Evolutionary conservation across 208 protist genomes (phyloP), one percentile per base, ranked within the genome.

Genomic region (Crithidia fasciculata): DNA sequence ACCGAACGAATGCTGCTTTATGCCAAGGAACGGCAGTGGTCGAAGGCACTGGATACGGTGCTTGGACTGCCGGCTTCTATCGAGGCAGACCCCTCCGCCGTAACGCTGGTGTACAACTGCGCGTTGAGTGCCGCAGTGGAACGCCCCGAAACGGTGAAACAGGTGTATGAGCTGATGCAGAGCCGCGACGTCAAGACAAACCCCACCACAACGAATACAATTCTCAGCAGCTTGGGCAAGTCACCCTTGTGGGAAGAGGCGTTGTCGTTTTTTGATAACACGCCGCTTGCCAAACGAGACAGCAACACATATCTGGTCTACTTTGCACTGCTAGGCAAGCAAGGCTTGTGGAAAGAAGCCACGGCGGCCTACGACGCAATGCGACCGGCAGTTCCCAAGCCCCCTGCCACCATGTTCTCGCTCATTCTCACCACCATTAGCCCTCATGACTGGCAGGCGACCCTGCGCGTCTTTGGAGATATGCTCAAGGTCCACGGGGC

Each of bases 21-120:
- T 54, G 90, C 89, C 5, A 95, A 94, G 72, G 88, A 95, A 59
- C 80, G 76, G 45, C 68, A 97, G 66, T 97, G 93, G 90, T 64
- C 50, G 5, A 85, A 83, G 69, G 90, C 93, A 52, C 67, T 95
- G 9, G 58, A 78, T 13, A 69, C 84, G 8, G 69, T 97, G 0
- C 47, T 78, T 10, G 37, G 60, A 36, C 69, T 93, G 12, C 63
- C 66, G 28, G 52, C 37, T 8, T n/a, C 68, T 9, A 63, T 57
- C 28, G 37, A 65, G 45, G 76, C 81, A 19, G 84, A 92, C 45
- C 58, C 78, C 4, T 84, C 86, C 5, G 84, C 89, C 15, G 44
- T 94, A n/a, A 94, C 89, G 15, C 79, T 97, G n/a, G 45, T 97
- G 8, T 95, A 94, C 80, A 97, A 97, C 66, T 97, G 93, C 57